Base-by-base conservation (phyloP, 2,329 filamentous ascomycete species). In the Exophiala xenobiotica region DNA sequence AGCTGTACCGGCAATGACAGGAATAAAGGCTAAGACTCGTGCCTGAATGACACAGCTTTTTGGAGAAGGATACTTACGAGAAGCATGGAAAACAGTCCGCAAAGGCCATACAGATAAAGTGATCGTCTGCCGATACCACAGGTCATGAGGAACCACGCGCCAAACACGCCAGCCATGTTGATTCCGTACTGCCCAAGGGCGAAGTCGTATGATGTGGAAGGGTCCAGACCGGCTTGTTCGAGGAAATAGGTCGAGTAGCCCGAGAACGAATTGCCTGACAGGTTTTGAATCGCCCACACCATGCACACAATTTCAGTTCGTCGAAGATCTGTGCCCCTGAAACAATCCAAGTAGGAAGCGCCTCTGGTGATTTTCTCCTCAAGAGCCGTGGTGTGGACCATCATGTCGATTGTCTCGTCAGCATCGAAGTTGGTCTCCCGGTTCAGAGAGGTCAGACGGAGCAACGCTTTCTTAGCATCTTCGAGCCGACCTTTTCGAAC, bases 341-440 rank as follows among this genome's bases (percentile, higher is more conserved):
- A 95, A 72, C 90, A 95, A 68, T 95, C 90, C 61, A 80, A 70
- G 68, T 93, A 95, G 46, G 78, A 83, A 4, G 87, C 82, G 23
- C 89, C 89, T 5, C 9, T 20, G 3, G 87, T 90, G 46, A 90
- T 87, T 68, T 82, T 76, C 64, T 88, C 79, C 67, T 95, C 90
- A 8, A 95, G 74, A 0, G 86, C 86, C 0, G 87, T 91, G 0
- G 90, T 96, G 65, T 95, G 88, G 1, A 90, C 82, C 87, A 96
- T 95, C 88, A 95, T 95, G 62, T 88, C 85, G 43, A 95, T 77
- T 0, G 88, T 93, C 70, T 93, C 88, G 56, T 95, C 87, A 8
- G 87, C 81, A 63, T 95, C 81, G 61, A 93, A 91, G 54, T 86
- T 79, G 1, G 82, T 85, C 54, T 89, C 84, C 2, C 61, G 57